phyloP scores from a whole-genome alignment of 176 grass and related monocot genomes.

The Hsuehochloa calcarea region DNA sequence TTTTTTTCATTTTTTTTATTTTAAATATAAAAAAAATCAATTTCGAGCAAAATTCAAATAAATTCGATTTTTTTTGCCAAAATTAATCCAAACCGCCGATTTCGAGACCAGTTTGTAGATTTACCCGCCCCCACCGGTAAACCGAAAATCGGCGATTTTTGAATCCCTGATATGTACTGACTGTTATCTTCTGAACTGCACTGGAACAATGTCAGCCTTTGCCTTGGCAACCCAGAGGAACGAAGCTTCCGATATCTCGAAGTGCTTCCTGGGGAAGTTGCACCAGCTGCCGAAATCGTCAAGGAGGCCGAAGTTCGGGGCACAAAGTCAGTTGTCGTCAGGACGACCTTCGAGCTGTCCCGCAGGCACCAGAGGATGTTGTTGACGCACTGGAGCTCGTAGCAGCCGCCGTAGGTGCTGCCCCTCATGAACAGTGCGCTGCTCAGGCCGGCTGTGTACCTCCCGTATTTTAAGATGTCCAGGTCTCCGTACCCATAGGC shows the following conservation, averaged over 20 bases:
- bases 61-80: too few species aligned
- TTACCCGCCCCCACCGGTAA: too few species aligned
- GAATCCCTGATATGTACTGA: not conserved
- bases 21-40: too few species aligned
- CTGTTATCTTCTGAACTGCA: constrained; percentile 83
- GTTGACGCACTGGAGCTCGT: constrained; percentile 85
- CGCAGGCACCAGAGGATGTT: constrained; percentile 85
- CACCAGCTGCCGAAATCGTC: constrained; percentile 87
- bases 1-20: too few species aligned
- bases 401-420: constrained; percentile 69
- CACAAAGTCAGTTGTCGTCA: constrained; percentile 88
- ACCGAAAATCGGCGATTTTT: too few species aligned
- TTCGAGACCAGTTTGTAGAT: too few species aligned
- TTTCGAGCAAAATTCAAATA: too few species aligned
- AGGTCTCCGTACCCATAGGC: constrained; percentile 83
- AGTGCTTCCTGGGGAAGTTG: constrained; percentile 91
- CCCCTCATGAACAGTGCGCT: constrained; percentile 67
- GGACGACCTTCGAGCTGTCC: constrained; percentile 68
- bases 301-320: constrained; percentile 64
- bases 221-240: constrained; percentile 82
- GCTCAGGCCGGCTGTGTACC: constrained; percentile 67
- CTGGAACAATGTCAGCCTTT: constrained; percentile 68
- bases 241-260: constrained; percentile 77
- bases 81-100: too few species aligned
- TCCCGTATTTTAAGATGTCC: constrained; percentile 71